Evolutionary conservation across 2,329 filamentous ascomycete genomes (phyloP), one percentile per base, ranked within the genome.

Genomic region (Coleophoma cylindrospora): DNA sequence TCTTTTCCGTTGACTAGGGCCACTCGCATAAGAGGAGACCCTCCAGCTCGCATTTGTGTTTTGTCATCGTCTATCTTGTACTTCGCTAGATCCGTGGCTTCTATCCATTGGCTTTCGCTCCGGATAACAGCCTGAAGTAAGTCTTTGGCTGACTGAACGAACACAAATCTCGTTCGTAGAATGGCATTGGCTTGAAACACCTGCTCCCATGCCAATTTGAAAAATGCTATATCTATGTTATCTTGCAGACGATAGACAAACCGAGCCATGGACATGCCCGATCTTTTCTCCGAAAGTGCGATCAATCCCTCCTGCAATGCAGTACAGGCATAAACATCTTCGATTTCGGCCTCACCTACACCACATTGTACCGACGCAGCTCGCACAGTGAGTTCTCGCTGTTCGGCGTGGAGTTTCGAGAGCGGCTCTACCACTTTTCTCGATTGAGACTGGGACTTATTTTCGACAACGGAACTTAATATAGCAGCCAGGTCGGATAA

Each of bases 301-400:
- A 72, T 51, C 1, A 72, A 53, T 0, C 64, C 63, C 52, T 67
- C 64, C 40, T 72, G 69, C 8, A 67, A 51, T 3, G 63, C 56
- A 4, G 66, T 62, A 53, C 62, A 65, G 2, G 68, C 68, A 37
- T 66, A 70, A 0, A 68, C 55, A 48, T 71, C 68, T 33, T 68
- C 61, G 15, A 66, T 54, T 4, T 50, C 44, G 13, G 4, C 15
- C 10, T 38, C 4, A 17, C 11, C 11, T 14, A 38, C 36, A 38
- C 36, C 36, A 38, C 36, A 38, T 14, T 14, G 13, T 17, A 14
- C 15, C 4, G 36, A 4, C 11, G 36, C 36, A 27, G 22, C 22
- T 27, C 22, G 22, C 22, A 27, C 22, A 27, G 4, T 27, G 22
- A 27, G 8, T 4, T 27, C 22, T 27, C 22, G 22, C 22, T 27